phyloP scores from a whole-genome alignment of 352 stramenopile genomes.

The Paralagenidium karlingii region DNA sequence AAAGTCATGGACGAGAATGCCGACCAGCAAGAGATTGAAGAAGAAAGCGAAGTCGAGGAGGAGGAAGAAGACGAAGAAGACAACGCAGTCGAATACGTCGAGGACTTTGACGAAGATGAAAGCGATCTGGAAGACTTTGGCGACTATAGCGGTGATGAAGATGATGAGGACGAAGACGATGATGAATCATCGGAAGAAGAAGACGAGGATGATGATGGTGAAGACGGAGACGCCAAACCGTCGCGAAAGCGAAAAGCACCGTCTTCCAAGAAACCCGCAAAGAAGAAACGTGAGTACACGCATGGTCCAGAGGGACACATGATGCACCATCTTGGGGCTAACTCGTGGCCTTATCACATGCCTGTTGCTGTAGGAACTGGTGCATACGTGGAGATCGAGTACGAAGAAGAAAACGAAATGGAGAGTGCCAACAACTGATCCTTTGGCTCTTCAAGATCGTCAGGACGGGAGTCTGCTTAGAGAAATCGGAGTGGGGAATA shows the following conservation, averaged over 20 bases:
- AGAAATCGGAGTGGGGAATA: no score
- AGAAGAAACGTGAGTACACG: slow-evolving; percentile 38
- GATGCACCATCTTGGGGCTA: not conserved
- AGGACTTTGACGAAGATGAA: slow-evolving; percentile 88
- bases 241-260: slow-evolving; percentile 63
- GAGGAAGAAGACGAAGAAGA: slow-evolving; percentile 47
- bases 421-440: no score
- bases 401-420: slow-evolving; percentile 62
- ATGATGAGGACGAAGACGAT: slow-evolving; percentile 33
- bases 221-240: slow-evolving; percentile 2
- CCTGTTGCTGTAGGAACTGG: slow-evolving; percentile 12
- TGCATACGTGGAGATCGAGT: slow-evolving; percentile 80
- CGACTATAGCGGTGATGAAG: slow-evolving; percentile 40
- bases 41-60: slow-evolving; percentile 83
- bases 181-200: slow-evolving; percentile 34
- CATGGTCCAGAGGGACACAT: not conserved
- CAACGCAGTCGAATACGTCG: slow-evolving; percentile 72
- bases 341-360: slow-evolving; percentile 3
- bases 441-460: no score
- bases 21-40: slow-evolving; percentile 85
- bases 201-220: slow-evolving; percentile 11
- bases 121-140: slow-evolving; percentile 84
- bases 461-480: no score
- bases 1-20: slow-evolving; percentile 72
- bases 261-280: slow-evolving; percentile 34